Evolutionary conservation across 2,329 filamentous ascomycete species (phyloP), one percentile per base, ranked within the genome.

Genomic region (Fusarium sp.): DNA sequence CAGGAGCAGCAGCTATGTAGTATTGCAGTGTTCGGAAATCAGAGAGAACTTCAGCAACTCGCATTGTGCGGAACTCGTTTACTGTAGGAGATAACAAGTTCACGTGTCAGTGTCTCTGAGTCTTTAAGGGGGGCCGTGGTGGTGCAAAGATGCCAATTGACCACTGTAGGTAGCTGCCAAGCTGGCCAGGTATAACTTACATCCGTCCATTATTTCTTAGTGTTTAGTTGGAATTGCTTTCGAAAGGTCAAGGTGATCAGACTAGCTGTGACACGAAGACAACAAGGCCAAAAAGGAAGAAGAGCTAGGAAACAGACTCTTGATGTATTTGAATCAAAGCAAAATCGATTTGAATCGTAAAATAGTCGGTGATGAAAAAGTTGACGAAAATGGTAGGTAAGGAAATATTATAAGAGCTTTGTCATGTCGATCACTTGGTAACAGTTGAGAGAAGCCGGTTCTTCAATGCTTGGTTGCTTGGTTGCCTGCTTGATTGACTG

Each of bases 21-120:
- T 89, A 89, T 79, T 92, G 90, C 33, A 91, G 84, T 48, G 83
- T 87, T 70, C 86, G 87, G 80, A 92, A 92, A 79, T 92, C 90
- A 70, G 85, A 83, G 45, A 92, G 86, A 55, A 92, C 82, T 75
- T 92, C 87, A 80, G 88, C 90, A 78, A 92, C 90, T 74, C 90
- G 88, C 62, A 83, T 84, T 75, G 85, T 87, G 74, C 90, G 87
- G 79, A 84, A 89, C 51, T 89, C 85, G 82, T 92, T 92, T 67
- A 90, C 90, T 92, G 75, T 48, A 39, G 67, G 28, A 59, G 57
- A 51, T 38, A 62, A 62, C 39, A 44, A 55, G 45, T 36, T 65
- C 38, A 24, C 56, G 66, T 65, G 71, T 78, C 69, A 77, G 77
- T 77, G 63, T 52, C 58, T 69, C 48, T 26, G n/a, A n/a, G 22